Conservation (phyloP, 371 early-diverging fungal genomes). For the Rhizopus arrhizus region DNA sequence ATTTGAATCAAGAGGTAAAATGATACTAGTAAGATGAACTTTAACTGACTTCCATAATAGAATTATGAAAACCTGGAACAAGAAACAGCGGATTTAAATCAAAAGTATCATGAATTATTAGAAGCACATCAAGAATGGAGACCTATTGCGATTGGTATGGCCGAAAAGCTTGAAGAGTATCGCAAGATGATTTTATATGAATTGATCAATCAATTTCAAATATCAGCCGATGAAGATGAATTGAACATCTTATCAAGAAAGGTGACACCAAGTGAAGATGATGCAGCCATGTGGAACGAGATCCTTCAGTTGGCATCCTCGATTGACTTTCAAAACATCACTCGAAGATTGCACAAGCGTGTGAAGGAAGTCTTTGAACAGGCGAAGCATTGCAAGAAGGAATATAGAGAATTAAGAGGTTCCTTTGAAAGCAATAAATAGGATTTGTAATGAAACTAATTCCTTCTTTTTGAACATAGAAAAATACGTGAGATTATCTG, state of each 20-base stretch:
- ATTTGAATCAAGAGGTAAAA: conserved; percentile 1
- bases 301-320: conserved; percentile 33
- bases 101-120: conserved; percentile 23
- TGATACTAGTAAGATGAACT: too few relatives aligned
- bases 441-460: background rate
- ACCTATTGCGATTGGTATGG: conserved; percentile 39
- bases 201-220: conserved; percentile 44
- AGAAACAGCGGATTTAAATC: conserved; percentile 22
- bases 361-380: conserved; percentile 52
- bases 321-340: conserved; percentile 38
- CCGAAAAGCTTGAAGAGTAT: conserved; percentile 41
- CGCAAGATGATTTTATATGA: conserved; percentile 40
- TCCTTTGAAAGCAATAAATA: background rate
- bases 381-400: conserved; percentile 39
- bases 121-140: conserved; percentile 38
- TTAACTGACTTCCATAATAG: too few relatives aligned
- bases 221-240: conserved; percentile 46
- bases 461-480: conserved; percentile 31
- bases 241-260: conserved; percentile 33
- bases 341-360: conserved; percentile 43
- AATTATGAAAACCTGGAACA: conserved; percentile 16
- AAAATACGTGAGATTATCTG: conserved; percentile 48
- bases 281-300: conserved; percentile 40
- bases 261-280: conserved; percentile 32
- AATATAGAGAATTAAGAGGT: conserved; percentile 48